These are phyloP conservation scores for Boletus rubescentipes DNA, from an alignment of 768 basidiomycete species.

Conservation along the genomic window DNA sequence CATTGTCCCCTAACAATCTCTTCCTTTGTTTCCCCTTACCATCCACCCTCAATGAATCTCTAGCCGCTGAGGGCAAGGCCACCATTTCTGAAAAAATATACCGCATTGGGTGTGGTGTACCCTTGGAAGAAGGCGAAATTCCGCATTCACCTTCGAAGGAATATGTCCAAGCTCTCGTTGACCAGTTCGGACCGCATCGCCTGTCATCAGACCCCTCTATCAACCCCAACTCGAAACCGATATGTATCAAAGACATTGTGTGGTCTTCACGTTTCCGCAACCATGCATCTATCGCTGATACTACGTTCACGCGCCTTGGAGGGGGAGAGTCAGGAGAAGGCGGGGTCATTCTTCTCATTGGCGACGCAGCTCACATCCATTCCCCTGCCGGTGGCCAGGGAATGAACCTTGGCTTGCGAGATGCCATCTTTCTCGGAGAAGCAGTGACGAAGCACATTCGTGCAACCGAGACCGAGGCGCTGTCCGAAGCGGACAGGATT, in stretches of 20 bases:
- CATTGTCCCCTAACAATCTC: slow-evolving; percentile 31
- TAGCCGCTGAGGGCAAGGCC: slow-evolving; percentile 4
- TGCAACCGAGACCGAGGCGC: slow-evolving; percentile 3
- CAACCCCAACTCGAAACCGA: slow-evolving; percentile 26
- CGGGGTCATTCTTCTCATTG: slow-evolving; percentile 31
- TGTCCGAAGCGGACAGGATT: slow-evolving; percentile 26
- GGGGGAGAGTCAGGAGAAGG: slow-evolving; percentile 7
- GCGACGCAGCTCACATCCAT: slow-evolving; percentile 52
- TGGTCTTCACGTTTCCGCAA: slow-evolving; percentile 49
- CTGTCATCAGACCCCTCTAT: slow-evolving; percentile 36
- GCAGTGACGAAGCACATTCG: slow-evolving; percentile 37
- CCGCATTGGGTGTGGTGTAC: slow-evolving; percentile 43
- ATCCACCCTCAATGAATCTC: slow-evolving; percentile 20
- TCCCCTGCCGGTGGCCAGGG: slow-evolving; percentile 56
- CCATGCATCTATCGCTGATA: slow-evolving; percentile 41
- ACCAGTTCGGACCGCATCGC: slow-evolving; percentile 38
- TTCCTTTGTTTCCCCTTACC: slow-evolving; percentile 40
- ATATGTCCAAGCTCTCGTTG: slow-evolving; percentile 44
- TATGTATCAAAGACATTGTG: slow-evolving; percentile 36
- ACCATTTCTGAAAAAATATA: slow-evolving; percentile 24
- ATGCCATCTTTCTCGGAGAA: slow-evolving; percentile 47
- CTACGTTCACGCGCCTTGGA: slow-evolving; percentile 33
- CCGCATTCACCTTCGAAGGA: slow-evolving; percentile 38
- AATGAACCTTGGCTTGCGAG: slow-evolving; percentile 55
- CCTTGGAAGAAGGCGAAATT: slow-evolving; percentile 32